These are phyloP conservation scores for Lobosporangium transversale DNA, from an alignment of 192 early-diverging fungal genomes.

Conservation along the genomic window DNA sequence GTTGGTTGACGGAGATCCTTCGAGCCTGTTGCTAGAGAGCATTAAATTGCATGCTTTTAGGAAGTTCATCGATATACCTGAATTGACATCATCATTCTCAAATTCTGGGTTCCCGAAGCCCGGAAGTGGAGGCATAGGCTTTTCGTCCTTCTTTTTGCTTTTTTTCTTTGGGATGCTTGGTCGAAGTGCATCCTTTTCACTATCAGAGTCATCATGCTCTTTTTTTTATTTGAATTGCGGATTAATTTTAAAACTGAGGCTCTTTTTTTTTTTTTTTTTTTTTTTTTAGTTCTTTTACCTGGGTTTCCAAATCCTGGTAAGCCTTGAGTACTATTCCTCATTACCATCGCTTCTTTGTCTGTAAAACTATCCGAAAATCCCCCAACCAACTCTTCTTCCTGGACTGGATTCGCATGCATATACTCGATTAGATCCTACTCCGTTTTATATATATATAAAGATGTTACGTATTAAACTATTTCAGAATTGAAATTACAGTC, in stretches of 20 bases:
- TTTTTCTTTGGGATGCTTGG: neutral
- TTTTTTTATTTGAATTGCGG: neutral
- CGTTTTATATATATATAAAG: no score
- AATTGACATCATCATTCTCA: constrained; percentile 4
- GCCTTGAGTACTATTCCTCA: constrained; percentile 29
- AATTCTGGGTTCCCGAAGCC: constrained; percentile 48
- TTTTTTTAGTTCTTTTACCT: constrained; percentile 29
- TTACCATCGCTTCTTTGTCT: constrained; percentile 18
- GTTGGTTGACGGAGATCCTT: neutral
- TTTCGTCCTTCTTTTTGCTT: constrained; percentile 1
- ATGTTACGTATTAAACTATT: no score
- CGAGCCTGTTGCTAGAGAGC: neutral
- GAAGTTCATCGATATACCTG: constrained; percentile 8
- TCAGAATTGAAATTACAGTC: neutral
- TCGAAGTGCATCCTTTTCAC: constrained; percentile 11
- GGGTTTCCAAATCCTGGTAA: constrained; percentile 38
- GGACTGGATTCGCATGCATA: constrained; percentile 49
- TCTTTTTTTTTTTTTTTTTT: neutral
- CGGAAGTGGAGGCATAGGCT: constrained; percentile 33
- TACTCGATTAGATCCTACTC: constrained; percentile 48
- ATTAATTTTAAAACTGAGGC: neutral
- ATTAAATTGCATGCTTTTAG: neutral
- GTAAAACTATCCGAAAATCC: neutral
- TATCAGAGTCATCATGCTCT: constrained; percentile 40
- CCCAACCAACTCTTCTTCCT: constrained; percentile 9